phyloP scores from a whole-genome alignment of 352 stramenopile genomes.

The Plasmopara viticola region DNA sequence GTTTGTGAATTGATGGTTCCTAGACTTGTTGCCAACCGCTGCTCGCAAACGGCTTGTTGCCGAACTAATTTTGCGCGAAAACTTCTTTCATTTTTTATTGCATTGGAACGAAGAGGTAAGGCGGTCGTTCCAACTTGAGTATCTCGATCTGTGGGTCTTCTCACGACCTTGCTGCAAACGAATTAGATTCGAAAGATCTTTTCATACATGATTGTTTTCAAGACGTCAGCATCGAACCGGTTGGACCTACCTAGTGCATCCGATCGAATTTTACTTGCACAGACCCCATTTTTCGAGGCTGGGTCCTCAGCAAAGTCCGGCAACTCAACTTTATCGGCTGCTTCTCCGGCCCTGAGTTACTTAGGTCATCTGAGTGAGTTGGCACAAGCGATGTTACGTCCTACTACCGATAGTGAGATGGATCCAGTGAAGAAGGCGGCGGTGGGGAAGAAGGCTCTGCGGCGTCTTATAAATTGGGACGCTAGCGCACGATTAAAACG shows the following conservation, averaged over 20 bases:
- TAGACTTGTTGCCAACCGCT: constrained; percentile 64
- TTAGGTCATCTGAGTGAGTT: constrained; percentile 72
- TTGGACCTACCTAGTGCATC: constrained; percentile 65
- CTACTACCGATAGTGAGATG: constrained; percentile 28
- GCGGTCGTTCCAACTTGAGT: background rate
- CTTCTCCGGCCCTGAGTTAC: constrained; percentile 41
- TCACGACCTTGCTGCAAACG: constrained; percentile 1
- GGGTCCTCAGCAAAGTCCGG: constrained; percentile 12
- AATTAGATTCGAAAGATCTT: constrained; percentile 80
- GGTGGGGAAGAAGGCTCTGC: constrained; percentile 41
- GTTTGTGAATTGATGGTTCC: constrained; percentile 1
- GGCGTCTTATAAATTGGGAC: constrained; percentile 66
- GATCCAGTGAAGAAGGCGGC: constrained; percentile 39
- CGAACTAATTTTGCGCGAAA: constrained; percentile 74
- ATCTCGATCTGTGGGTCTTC: background rate
- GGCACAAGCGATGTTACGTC: constrained; percentile 55
- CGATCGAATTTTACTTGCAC: constrained; percentile 67
- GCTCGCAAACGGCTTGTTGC: constrained; percentile 60
- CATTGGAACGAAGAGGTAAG: constrained; percentile 86
- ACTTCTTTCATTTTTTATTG: constrained; percentile 83
- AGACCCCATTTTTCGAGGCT: constrained; percentile 66
- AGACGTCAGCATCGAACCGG: constrained; percentile 66
- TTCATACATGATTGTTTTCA: constrained; percentile 80
- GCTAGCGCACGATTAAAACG: constrained; percentile 41
- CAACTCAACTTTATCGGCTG: constrained; percentile 17